A percentile compares a stretch with the other conserved stretches of the same genome.
These are phyloP conservation scores for Mucor plumbeus DNA, from an alignment of 371 early-diverging fungal genomes.

Conservation along the genomic window DNA sequence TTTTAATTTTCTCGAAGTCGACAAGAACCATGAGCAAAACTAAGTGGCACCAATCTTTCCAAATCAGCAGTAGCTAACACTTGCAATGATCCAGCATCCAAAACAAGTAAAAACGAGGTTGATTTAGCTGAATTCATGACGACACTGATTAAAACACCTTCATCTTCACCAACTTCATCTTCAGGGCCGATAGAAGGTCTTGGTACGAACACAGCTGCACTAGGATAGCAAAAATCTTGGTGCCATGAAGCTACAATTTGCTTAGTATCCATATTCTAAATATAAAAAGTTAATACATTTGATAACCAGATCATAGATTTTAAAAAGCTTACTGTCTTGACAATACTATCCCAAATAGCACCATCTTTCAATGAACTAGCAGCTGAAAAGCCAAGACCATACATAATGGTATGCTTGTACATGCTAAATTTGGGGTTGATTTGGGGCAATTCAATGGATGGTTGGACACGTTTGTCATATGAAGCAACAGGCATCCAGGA, in stretches of 20 bases:
- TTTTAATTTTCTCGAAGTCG: slow-evolving; percentile 23
- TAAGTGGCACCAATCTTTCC: slow-evolving; percentile 63
- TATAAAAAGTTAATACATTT: neutral
- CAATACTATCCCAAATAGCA: slow-evolving; percentile 72
- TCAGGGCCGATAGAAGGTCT: slow-evolving; percentile 40
- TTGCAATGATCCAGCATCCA: slow-evolving; percentile 73
- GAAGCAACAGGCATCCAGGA: slow-evolving; percentile 40
- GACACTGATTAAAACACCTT: slow-evolving; percentile 74
- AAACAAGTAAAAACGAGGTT: slow-evolving; percentile 69
- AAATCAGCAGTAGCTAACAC: slow-evolving; percentile 70
- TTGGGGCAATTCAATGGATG: slow-evolving; percentile 65
- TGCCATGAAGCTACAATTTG: slow-evolving; percentile 51
- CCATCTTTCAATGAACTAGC: slow-evolving; percentile 47
- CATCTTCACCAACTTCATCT: slow-evolving; percentile 71
- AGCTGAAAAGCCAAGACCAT: slow-evolving; percentile 61
- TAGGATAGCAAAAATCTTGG: slow-evolving; percentile 70
- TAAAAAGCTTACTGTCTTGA: slow-evolving; percentile 59
- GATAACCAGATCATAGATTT: neutral
- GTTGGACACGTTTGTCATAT: slow-evolving; percentile 27
- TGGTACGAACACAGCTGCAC: slow-evolving; percentile 75
- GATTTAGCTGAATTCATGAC: slow-evolving; percentile 70
- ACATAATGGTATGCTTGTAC: slow-evolving; percentile 65
- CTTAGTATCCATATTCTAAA: slow-evolving; percentile 34
- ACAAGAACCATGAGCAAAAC: slow-evolving; percentile 61
- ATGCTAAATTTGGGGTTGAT: slow-evolving; percentile 65